Percentiles rank a stretch among this genome's conserved stretches.
Evolutionary conservation across 2,329 filamentous ascomycete genomes (phyloP).

Genomic region (Claviceps capensis): DNA sequence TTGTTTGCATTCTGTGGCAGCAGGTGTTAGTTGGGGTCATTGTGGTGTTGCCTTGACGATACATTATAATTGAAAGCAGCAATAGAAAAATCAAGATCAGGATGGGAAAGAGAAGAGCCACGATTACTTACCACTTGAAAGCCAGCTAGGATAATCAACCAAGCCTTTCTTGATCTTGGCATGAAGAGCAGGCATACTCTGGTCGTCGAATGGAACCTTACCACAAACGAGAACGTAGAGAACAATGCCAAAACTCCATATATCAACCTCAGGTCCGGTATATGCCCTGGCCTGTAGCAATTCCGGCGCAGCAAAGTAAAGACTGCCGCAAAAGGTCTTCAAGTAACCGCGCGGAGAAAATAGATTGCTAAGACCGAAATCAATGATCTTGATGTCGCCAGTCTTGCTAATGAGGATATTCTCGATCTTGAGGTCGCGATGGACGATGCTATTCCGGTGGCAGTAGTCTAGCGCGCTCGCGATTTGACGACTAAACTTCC

Average conservation of each 20-base stretch:
- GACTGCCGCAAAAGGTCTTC: slow-evolving; percentile 93
- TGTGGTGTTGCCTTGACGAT: not conserved
- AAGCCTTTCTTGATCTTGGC: slow-evolving; percentile 97
- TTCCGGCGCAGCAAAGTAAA: slow-evolving; percentile 96
- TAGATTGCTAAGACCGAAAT: slow-evolving; percentile 93
- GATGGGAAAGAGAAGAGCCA: not conserved
- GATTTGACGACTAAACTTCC: slow-evolving; percentile 95
- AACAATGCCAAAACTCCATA: slow-evolving; percentile 98
- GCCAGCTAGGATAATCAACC: slow-evolving; percentile 90
- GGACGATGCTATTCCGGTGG: slow-evolving; percentile 95
- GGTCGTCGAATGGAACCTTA: slow-evolving; percentile 96
- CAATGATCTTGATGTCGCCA: slow-evolving; percentile 98
- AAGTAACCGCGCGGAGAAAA: slow-evolving; percentile 75
- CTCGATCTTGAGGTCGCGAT: slow-evolving; percentile 95
- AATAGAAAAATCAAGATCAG: not conserved
- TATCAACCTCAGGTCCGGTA: slow-evolving; percentile 88
- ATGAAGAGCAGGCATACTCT: slow-evolving; percentile 96
- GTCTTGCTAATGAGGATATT: slow-evolving; percentile 99
- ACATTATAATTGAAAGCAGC: not conserved
- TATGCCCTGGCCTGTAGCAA: slow-evolving; percentile 88
- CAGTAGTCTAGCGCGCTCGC: slow-evolving; percentile 94
- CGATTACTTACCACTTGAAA: slow-evolving; percentile 57
- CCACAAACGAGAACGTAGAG: slow-evolving; percentile 94
- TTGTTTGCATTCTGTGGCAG: slow-evolving; percentile 66
- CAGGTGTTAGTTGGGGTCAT: not conserved